Conservation (phyloP, 2,329 filamentous ascomycete species). For the Orbilia quercus region DNA sequence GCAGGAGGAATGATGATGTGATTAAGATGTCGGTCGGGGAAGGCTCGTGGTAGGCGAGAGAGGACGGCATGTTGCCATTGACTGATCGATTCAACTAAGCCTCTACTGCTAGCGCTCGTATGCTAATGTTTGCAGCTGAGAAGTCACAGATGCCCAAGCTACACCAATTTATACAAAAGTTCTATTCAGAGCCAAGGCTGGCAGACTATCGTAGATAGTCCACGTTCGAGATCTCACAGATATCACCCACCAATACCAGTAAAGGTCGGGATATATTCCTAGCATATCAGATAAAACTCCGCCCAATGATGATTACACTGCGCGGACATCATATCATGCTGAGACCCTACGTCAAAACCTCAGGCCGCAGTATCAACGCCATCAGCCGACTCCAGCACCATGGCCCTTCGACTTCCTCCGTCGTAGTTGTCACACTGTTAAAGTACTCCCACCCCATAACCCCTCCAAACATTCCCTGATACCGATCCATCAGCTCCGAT, state of each 20-base stretch:
- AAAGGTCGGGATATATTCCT: background rate
- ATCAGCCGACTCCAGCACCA: constrained; percentile 71
- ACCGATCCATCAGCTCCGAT: constrained; percentile 37
- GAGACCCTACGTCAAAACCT: constrained; percentile 10
- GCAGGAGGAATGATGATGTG: constrained; percentile 72
- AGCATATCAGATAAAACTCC: constrained; percentile 11
- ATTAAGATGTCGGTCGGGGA: constrained; percentile 66
- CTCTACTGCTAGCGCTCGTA: too few species aligned
- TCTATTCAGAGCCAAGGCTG: too few species aligned
- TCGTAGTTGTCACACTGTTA: constrained; percentile 66
- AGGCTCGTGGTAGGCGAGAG: constrained; percentile 48
- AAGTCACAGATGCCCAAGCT: too few species aligned
- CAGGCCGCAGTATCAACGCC: constrained; percentile 62
- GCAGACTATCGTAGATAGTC: too few species aligned
- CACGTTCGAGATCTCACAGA: too few species aligned
- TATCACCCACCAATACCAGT: too few species aligned
- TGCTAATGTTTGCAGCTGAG: background rate
- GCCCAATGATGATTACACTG: background rate
- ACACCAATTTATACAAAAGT: too few species aligned
- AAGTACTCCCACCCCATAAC: constrained; percentile 98
- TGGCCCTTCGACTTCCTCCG: constrained; percentile 61
- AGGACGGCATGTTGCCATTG: constrained; percentile 11
- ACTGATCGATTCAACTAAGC: too few species aligned
- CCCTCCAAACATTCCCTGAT: constrained; percentile 71
- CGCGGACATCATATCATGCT: background rate